Evolutionary conservation across 2,329 filamentous ascomycete genomes (phyloP).

Genomic region (Calonectria crousiana): DNA sequence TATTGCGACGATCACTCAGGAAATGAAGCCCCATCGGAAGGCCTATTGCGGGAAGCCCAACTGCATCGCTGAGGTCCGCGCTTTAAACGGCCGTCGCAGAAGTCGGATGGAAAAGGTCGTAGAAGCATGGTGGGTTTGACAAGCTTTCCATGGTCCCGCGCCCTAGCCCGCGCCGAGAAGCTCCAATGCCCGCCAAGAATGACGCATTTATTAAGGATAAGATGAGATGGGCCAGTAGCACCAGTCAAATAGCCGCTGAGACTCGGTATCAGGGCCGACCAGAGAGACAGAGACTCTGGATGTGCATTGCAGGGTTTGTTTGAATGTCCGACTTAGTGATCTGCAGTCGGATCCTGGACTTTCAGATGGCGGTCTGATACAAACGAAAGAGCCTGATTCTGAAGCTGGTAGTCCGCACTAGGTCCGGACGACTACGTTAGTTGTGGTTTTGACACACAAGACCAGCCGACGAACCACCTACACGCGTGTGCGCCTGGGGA

Average conservation of each 20-base stretch:
- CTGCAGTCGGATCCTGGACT: background rate
- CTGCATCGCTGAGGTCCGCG: background rate
- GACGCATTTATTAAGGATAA: background rate
- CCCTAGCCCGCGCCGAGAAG: background rate
- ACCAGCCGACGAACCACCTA: slow-evolving; percentile 16
- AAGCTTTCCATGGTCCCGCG: slow-evolving; percentile 19
- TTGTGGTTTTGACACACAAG: background rate
- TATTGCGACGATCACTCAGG: slow-evolving; percentile 22
- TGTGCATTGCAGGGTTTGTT: background rate
- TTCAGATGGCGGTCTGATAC: background rate
- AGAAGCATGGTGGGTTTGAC: slow-evolving; percentile 18
- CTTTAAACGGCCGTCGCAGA: background rate
- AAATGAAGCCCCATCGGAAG: slow-evolving; percentile 37
- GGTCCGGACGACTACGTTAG: background rate
- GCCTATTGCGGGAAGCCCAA: slow-evolving; percentile 12
- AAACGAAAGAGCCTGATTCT: slow-evolving; percentile 9
- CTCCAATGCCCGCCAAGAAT: slow-evolving; percentile 6
- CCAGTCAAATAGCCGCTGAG: background rate
- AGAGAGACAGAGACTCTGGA: background rate
- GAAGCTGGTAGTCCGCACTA: slow-evolving; percentile 1
- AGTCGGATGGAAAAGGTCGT: slow-evolving; percentile 9
- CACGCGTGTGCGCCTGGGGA: slow-evolving; percentile 17
- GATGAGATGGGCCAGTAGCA: background rate
- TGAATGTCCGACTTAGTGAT: background rate
- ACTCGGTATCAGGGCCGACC: background rate